Evolutionary conservation across 2,329 filamentous ascomycete species (phyloP), one percentile per base, ranked within the genome.

Genomic region (Penicillium olsonii): DNA sequence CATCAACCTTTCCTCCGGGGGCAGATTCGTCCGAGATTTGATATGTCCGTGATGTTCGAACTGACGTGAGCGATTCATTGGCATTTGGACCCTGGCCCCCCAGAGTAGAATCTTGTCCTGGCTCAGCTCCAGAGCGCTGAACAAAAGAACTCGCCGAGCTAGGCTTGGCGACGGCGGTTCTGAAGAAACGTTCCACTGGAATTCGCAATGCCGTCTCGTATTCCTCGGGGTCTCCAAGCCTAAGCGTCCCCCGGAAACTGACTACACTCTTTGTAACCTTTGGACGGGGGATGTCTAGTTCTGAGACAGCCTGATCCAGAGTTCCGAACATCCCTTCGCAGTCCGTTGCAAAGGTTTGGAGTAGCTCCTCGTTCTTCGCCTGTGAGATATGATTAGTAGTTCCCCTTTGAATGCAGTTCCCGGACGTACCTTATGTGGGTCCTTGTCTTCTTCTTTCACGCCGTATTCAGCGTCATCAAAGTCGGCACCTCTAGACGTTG

Each of bases 391-490:
- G 15, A 10, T 38, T 31, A 46, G 15, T 10, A 35, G 29, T n/a
- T n/a, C 29, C n/a, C 9, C 26, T 29, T 11, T 5, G 31, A 7
- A 17, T 19, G 19, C 22, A 22, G 5, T 9, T 14, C 12, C 3
- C 42, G 6, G 18, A 12, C 45, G 34, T 63, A 87, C 85, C 78
- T 97, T 97, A 43, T 70, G 67, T 0, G 68, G 57, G 15, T 85
- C 75, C 67, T 99, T 99, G 56, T 88, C 83, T 68, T 96, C 91
- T 72, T 97, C 92, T 68, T 95, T 95, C 66, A 90, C 88, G 35
- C 92, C 92, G 65, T 87, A 96, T 2, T 95, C 91, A 1, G 83
- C 68, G 67, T 96, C 91, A 66, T 99, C 91, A 69, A 99, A 97
- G 68, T 99, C 94, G 15, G 95, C 83, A 12, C 94, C 94, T 45